Evolutionary conservation across 1,284 basidiomycete genomes (phyloP).

Genomic region (Boletus mariae): DNA sequence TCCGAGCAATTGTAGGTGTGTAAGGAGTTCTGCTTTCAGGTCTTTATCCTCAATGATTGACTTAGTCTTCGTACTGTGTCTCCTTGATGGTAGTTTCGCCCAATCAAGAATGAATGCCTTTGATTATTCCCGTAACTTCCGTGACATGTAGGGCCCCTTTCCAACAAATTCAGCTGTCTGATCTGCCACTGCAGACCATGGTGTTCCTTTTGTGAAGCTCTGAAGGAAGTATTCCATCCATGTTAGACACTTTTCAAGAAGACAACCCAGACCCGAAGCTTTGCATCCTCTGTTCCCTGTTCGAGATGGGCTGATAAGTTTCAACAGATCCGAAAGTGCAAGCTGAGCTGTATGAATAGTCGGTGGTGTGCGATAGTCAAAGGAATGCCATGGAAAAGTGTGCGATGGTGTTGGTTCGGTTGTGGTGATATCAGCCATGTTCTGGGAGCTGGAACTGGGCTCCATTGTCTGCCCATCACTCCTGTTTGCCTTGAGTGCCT

Average conservation of each 20-base stretch:
- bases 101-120: not conserved
- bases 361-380: not conserved
- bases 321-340: not conserved
- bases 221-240: not conserved
- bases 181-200: not conserved
- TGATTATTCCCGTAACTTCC: not conserved
- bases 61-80: not conserved
- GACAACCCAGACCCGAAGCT: not conserved
- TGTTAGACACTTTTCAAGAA: not conserved
- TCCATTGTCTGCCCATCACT: too few species aligned
- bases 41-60: not conserved
- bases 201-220: not conserved
- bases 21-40: not conserved
- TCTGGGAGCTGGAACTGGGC: too few species aligned
- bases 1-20: not conserved
- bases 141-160: not conserved
- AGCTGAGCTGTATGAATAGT: not conserved
- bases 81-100: not conserved
- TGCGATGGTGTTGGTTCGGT: too few species aligned
- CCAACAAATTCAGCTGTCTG: not conserved
- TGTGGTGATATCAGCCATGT: too few species aligned
- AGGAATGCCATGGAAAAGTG: not conserved
- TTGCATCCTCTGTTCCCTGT: not conserved
- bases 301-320: not conserved
- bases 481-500: too few species aligned